phyloP scores from a whole-genome alignment of 73 alveolate species.

The Symbiodinium pilosum region DNA sequence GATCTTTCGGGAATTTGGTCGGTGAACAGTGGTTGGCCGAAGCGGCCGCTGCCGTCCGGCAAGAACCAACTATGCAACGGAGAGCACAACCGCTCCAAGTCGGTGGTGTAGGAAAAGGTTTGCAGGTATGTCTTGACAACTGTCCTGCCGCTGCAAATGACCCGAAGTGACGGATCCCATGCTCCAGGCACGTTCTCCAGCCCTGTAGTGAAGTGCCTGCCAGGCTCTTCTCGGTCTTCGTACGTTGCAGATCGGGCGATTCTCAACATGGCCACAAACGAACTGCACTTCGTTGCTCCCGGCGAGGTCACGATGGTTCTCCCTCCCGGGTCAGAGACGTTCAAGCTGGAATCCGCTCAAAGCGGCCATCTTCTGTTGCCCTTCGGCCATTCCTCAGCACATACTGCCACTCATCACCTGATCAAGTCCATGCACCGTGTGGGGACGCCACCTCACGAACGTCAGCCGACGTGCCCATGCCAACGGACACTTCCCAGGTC shows the following conservation, averaged over 20 bases:
- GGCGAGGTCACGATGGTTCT: neutral
- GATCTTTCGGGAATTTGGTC: neutral
- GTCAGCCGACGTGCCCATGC: too few species aligned
- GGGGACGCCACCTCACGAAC: too few species aligned
- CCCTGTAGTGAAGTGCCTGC: neutral
- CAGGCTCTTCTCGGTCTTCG: neutral
- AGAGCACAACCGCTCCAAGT: neutral
- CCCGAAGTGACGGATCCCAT: neutral
- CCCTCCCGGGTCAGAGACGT: conserved; percentile 21
- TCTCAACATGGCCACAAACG: neutral
- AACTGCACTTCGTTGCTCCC: neutral
- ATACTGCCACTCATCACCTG: too few species aligned
- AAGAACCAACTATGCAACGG: neutral
- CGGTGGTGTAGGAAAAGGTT: neutral
- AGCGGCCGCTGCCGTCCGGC: neutral
- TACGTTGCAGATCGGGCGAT: neutral
- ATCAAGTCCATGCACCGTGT: too few species aligned
- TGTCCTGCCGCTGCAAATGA: neutral
- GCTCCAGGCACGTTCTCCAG: neutral
- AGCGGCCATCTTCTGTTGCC: conserved; percentile 20
- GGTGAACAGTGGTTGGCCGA: neutral
- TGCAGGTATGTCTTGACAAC: neutral
- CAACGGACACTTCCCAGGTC: too few species aligned
- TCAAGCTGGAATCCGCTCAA: neutral
- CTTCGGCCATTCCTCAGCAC: too few species aligned